Base-by-base conservation (phyloP, 345 rosid species). In the Sonneratia alba region DNA sequence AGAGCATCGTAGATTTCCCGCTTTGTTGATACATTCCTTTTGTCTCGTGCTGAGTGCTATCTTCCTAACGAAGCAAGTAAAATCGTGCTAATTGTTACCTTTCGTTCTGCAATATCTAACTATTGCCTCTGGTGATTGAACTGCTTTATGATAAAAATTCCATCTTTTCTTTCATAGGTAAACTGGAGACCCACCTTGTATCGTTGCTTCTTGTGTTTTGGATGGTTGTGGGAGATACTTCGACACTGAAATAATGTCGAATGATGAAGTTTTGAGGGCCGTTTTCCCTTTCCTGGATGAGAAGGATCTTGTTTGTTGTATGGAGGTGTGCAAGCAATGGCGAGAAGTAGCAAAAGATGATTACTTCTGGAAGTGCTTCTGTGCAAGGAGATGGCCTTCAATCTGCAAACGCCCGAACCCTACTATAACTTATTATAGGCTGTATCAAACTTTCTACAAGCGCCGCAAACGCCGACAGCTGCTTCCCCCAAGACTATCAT, bases 361-460 rank as follows among this genome's bases (percentile, higher is more conserved):
- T 78, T 95, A 87, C 80, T 81, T 90, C n/a, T 95, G 99, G 99
- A 95, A 89, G 83, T 87, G 91, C 37, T 72, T 83, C 19, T 92
- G 99, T 75, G 87, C 89, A 22, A 89, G 83, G 84, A 85, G 83
- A 82, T 95, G 99, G 99, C 99, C 98, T 74, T 92, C 97, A 0
- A 74, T 88, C 79, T 89, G 96, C 86, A 92, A 88, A 82, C 86
- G 85, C 19, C 81, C 84, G 6, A 82, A 36, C 71, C 93, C 96
- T 27, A 80, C 90, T 4, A 76, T 69, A 18, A 86, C 93, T 27
- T 92, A 92, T 79, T 83, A 82, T 84, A 88, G 83, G 79, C 81
- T 95, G 24, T 92, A 83, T 71, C 89, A 85, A 63, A 86, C 74
- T 61, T 92, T 89, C 79, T 79, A 83, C 69, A 91, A 83, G 64